phyloP scores from a whole-genome alignment of 177 flowering plant genomes.

The Tripterygium wilfordii region DNA sequence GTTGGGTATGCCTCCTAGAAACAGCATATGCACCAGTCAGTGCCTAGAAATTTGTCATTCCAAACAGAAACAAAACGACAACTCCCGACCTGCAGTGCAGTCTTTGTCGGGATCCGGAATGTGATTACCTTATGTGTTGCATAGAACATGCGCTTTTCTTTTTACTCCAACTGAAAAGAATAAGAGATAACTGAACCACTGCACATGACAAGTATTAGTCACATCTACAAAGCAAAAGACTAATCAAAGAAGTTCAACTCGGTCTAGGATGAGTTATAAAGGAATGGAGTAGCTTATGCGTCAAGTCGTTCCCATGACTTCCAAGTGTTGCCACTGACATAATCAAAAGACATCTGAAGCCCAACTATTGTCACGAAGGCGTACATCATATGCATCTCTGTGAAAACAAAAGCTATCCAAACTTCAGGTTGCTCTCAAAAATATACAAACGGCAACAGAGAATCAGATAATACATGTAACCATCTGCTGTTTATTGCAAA shows the following conservation, averaged over 20 bases:
- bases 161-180: slow-evolving; percentile 28
- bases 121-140: slow-evolving; percentile 27
- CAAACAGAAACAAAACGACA: neutral
- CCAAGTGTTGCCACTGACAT: slow-evolving; percentile 24
- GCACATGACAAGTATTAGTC: neutral
- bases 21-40: neutral
- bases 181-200: slow-evolving; percentile 26
- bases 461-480: neutral
- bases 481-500: no score
- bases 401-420: no score
- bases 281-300: slow-evolving; percentile 15
- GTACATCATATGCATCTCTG: slow-evolving; percentile 29
- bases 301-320: slow-evolving; percentile 29
- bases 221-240: neutral
- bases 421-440: no score
- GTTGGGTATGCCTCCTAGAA: slow-evolving; percentile 28
- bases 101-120: slow-evolving; percentile 26
- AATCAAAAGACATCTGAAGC: slow-evolving; percentile 12
- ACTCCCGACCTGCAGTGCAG: slow-evolving; percentile 16
- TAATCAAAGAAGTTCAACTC: no score
- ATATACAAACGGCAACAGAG: neutral
- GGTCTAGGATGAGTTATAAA: no score
- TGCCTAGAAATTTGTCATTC: neutral
- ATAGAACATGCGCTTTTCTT: slow-evolving; percentile 16
- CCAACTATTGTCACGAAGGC: slow-evolving; percentile 27